Conservation (phyloP, 2,329 filamentous ascomycete species). For the Aspergillus fumigatus region DNA sequence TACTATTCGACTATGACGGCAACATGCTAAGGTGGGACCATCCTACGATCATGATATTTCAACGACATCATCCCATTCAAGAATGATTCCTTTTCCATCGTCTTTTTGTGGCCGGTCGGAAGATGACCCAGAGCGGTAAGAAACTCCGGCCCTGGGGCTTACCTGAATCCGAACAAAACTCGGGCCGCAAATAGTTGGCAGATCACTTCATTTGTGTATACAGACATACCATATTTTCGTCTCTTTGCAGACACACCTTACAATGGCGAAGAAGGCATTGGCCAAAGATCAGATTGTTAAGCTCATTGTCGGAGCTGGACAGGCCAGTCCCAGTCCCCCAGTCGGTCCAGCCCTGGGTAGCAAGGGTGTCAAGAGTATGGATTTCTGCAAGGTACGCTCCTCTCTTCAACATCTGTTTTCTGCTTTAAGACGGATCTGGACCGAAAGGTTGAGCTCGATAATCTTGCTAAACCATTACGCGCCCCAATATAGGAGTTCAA, state of each 20-base stretch:
- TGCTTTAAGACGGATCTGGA: neutral
- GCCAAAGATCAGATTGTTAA: constrained; percentile 77
- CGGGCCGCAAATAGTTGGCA: constrained; percentile 9
- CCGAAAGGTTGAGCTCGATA: neutral
- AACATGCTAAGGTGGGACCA: neutral
- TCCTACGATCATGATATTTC: neutral
- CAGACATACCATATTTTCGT: neutral
- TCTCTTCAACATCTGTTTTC: neutral
- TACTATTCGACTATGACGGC: neutral
- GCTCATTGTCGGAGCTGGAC: constrained; percentile 92
- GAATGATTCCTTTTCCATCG: no score
- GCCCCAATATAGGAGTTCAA: constrained; percentile 81
- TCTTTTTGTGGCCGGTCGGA: neutral
- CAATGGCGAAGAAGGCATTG: constrained; percentile 51
- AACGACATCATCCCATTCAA: neutral
- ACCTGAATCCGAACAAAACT: constrained; percentile 13
- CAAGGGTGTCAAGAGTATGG: constrained; percentile 98
- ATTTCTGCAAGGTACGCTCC: constrained; percentile 85
- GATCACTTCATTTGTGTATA: neutral
- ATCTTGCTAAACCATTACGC: neutral
- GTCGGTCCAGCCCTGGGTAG: constrained; percentile 94
- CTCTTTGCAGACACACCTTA: constrained; percentile 9
- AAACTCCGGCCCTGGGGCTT: constrained; percentile 14
- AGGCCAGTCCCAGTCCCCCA: constrained; percentile 89
- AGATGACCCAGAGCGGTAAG: constrained; percentile 4